Evolutionary conservation across 805 yeast genomes (phyloP).

Genomic region (Gaillardinia entomophila): DNA sequence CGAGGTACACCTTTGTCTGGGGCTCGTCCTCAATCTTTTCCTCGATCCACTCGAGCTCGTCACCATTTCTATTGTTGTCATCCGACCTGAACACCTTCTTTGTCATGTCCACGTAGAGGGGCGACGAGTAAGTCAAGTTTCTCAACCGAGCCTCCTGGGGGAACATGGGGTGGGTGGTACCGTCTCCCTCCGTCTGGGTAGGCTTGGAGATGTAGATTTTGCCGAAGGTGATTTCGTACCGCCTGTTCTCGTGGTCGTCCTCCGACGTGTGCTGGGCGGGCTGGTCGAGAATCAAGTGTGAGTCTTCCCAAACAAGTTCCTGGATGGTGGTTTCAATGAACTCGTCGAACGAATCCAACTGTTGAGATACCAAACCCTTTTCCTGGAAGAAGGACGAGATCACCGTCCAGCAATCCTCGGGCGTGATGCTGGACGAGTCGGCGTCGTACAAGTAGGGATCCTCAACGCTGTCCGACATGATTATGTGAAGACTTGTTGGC

Average conservation of each 20-base stretch:
- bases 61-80: slow-evolving; percentile 50
- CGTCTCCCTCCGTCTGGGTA: slow-evolving; percentile 98
- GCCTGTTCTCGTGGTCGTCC: slow-evolving; percentile 80
- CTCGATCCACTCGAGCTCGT: slow-evolving; percentile 51
- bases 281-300: slow-evolving; percentile 89
- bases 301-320: slow-evolving; percentile 94
- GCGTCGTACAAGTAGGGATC: slow-evolving; percentile 75
- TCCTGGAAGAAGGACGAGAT: slow-evolving; percentile 94
- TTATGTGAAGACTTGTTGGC: neutral
- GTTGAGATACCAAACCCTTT: slow-evolving; percentile 96
- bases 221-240: slow-evolving; percentile 96
- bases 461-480: slow-evolving; percentile 18
- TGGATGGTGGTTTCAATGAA: slow-evolving; percentile 95
- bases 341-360: slow-evolving; percentile 96
- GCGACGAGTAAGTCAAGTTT: slow-evolving; percentile 93
- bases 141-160: slow-evolving; percentile 98
- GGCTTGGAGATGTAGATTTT: slow-evolving; percentile 95
- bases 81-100: slow-evolving; percentile 81
- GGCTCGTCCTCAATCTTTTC: slow-evolving; percentile 44
- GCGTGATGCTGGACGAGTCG: slow-evolving; percentile 63
- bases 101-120: slow-evolving; percentile 92
- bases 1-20: slow-evolving; percentile 75
- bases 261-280: slow-evolving; percentile 97
- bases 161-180: slow-evolving; percentile 97
- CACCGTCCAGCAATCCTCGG: slow-evolving; percentile 99